These are phyloP conservation scores for Blastobotrys parvus DNA, from an alignment of 805 yeast species.

Conservation along the genomic window DNA sequence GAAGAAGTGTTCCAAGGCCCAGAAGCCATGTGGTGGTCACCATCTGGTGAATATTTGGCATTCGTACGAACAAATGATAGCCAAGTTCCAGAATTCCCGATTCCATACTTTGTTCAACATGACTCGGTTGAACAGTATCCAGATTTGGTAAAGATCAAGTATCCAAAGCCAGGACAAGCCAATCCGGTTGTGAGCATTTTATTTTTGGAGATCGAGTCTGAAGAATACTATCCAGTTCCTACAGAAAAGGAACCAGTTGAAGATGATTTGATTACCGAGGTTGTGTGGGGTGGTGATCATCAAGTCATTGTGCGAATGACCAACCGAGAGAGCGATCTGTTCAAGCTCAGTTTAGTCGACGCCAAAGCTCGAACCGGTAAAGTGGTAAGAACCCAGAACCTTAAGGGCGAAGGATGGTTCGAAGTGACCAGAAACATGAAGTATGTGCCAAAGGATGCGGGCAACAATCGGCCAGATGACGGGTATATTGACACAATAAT, in stretches of 20 bases:
- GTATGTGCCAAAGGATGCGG: slow-evolving; percentile 44
- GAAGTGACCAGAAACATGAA: slow-evolving; percentile 61
- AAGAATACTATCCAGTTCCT: slow-evolving; percentile 19
- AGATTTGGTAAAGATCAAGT: slow-evolving; percentile 50
- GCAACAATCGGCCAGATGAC: slow-evolving; percentile 37
- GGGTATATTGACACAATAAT: slow-evolving; percentile 72
- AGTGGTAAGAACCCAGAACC: slow-evolving; percentile 42
- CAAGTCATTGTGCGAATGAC: slow-evolving; percentile 48
- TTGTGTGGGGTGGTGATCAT: slow-evolving; percentile 56
- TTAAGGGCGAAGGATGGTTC: slow-evolving; percentile 55
- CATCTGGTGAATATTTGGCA: slow-evolving; percentile 54
- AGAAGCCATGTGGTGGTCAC: slow-evolving; percentile 83
- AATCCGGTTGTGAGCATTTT: slow-evolving; percentile 60
- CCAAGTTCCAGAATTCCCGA: slow-evolving; percentile 58
- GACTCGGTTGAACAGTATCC: slow-evolving; percentile 43
- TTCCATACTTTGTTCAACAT: slow-evolving; percentile 62
- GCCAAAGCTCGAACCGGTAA: slow-evolving; percentile 30
- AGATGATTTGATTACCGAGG: slow-evolving; percentile 54
- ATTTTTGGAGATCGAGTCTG: slow-evolving; percentile 33
- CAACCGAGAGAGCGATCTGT: slow-evolving; percentile 58
- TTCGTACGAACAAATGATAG: slow-evolving; percentile 67
- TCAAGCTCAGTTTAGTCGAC: slow-evolving; percentile 49
- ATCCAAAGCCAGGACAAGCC: slow-evolving; percentile 76
- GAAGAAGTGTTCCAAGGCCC: slow-evolving; percentile 75
- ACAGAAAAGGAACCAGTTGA: slow-evolving; percentile 35